Base-by-base conservation (phyloP, 257 asterid species). In the Solanum ahanhuiri region DNA sequence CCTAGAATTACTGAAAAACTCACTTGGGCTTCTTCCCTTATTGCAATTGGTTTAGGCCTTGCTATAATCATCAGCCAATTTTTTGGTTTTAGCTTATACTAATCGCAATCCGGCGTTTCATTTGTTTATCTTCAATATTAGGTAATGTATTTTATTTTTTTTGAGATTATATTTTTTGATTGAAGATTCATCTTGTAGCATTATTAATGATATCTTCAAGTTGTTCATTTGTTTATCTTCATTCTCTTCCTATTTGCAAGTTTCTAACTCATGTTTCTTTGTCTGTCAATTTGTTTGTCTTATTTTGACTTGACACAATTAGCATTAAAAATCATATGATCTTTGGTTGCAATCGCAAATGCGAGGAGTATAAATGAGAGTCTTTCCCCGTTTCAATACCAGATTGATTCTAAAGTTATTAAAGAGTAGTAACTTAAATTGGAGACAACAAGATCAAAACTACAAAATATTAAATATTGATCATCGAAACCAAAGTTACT, bases 1-100 rank as follows among this genome's bases (percentile, higher is more conserved):
- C 99, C 99, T 3, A 90, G 96, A 83, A 93, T 97, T 30, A 97
- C 99, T 0, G 99, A 97, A 93, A 95, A 97, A 89, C 98, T 97
- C 11, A 97, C 99, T 0, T 97, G 99, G 99, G 98, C 93, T 2
- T 94, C 99, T 14, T 97, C 99, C 25, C 92, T 95, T 82, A 85
- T 97, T 34, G 98, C 99, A 7, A 95, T 95, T 85, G 96, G 90
- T 76, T 88, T 97, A 70, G 99, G 99, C 63, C 85, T 97, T 67
- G 92, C 96, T 6, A 92, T 97, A 86, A 87, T 97, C 34, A 76
- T 94, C 35, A 95, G 98, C 94, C 97, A 95, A 75, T 91, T 86
- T 90, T 94, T 95, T 43, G 99, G 99, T 15, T 92, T 93, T 87
- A 94, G 95, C 57, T 88, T 97, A 91, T 97, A 94, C 70, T 97